Base-by-base conservation (phyloP, 805 yeast species). In the Cyberlindnera mrakii region DNA sequence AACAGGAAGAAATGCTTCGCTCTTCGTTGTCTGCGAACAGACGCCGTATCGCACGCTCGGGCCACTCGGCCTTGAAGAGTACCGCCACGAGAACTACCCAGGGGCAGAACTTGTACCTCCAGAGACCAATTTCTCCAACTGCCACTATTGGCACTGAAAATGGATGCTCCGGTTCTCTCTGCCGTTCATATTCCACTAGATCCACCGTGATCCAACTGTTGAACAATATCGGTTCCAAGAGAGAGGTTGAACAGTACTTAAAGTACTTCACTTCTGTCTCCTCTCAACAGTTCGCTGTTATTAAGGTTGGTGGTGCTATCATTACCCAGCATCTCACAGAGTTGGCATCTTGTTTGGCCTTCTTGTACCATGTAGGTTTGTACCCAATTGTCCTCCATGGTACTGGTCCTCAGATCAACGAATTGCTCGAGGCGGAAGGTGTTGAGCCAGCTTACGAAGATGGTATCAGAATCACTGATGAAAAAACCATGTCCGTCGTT, bases 291-390 rank as follows among this genome's bases (percentile, higher is more conserved):
- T 93, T 93, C 58, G 99, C 99, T 3, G 96, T 93, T 35, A 93
- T 93, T 66, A 93, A 93, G 64, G 99, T 93, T 35, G 99, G 99
- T 33, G 99, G 99, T 51, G 99, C 99, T 32, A 91, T 93, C 58
- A 93, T 93, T 64, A 91, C 98, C 37, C 95, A 93, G 54, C 93
- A 91, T 57, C 70, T 93, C 50, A 85, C 89, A 9, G 96, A 91
- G 67, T 71, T 93, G 54, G 99, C 99, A 0, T 86, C 96, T 1
- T 90, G 97, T 59, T 72, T 93, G 50, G 97, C 98, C 5, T 93
- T 93, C 66, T 71, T 93, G 52, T 93, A 93, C 71, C 99, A 93
- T 60, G 96, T 93, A 40, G 99, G 99, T 11, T 75, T 93, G 47
- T 93, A 89, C 58, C 99, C 99, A 20, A 89, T 93, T 49, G 96